Base-by-base conservation (phyloP, 805 yeast genomes). In the Metschnikowia dekortorum region DNA sequence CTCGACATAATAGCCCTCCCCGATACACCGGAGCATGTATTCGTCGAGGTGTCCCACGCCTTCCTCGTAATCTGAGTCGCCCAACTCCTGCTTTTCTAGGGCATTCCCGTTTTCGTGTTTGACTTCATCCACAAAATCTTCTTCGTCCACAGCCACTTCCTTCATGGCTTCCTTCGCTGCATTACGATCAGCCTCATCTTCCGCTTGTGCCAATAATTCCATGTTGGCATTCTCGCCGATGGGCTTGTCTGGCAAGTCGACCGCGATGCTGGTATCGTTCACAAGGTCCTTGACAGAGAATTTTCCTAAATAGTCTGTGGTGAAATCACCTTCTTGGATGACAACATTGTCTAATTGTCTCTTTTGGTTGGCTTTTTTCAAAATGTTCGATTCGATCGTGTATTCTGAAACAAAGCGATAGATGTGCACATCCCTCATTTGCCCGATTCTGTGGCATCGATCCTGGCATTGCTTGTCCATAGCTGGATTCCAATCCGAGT, bases 391-490 rank as follows among this genome's bases (percentile, higher is more conserved):
- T 68, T 94, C 99, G 53, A 94, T 94, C 3, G 99, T 94, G 70
- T 81, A 89, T 70, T 94, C 99, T 29, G 96, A 87, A 28, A 94
- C 98, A 68, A 94, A 87, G 53, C 99, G 76, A 72, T 95, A 94
- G 50, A 94, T 94, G 67, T 94, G 99, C 34, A 94, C 99, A 65
- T 94, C 99, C 62, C 99, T 79, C 14, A 96, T 89, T 67, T 94
- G 99, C 6, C 99, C 99, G 66, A 94, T 94, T 75, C 99, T 85
- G 67, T 94, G 99, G 70, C 98, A 94, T 67, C 99, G 84, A 70
- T 94, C 99, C 69, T 94, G 99, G 71, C 99, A 94, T 69, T 94
- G 99, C 64, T 90, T 89, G 67, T 94, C 99, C 97, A 94, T 94
- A 1, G 98, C 96, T 2, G 99, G 99, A 64, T 94, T 94, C 99